Base-by-base conservation (phyloP, 2,329 filamentous ascomycete species). In the Hypoxylon rubiginosum region DNA sequence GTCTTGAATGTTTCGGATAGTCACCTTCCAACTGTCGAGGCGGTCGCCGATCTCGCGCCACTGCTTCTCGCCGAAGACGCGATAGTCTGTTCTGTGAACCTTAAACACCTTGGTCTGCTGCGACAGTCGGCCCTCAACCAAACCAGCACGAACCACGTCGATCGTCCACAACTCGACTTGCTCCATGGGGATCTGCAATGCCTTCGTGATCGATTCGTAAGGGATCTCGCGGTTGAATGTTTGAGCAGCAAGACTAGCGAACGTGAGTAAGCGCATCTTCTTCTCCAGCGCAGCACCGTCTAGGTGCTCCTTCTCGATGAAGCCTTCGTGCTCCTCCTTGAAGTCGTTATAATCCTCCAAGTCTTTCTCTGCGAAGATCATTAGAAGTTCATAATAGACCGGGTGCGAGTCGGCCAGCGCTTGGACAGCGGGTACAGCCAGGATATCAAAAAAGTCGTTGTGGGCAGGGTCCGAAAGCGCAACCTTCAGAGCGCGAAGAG, bases 91-190 rank as follows among this genome's bases (percentile, higher is more conserved):
- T 79, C 96, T 90, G 86, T 99, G 96, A 68, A 99, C 93, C 58
- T 97, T 86, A 86, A 99, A 98, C 69, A 95, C 92, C 79, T 93
- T 89, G 79, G 93, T 94, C 79, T 95, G 88, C 84, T 99, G 96
- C 64, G 92, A 96, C 73, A 99, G 89, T 83, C 97, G 97, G 78
- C 96, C 96, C 84, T 99, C 96, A 56, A 99, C 93, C 39, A 99
- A 89, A 34, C 94, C 94, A 51, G 94, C 93, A 72, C 96, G 93
- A 82, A 99, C 97, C 73, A 97, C 94, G 79, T 99, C 96, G 76
- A 99, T 99, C 72, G 97, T 93, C 96, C 96, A 99, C 87, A 95
- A 92, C 86, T 99, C 96, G 45, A 98, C 93, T 69, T 98, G 93
- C 70, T 92, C 90, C 50, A 83, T 78, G 49, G 93, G 90, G 60